phyloP scores from a whole-genome alignment of 1,284 basidiomycete genomes.

The Laetiporus sulphureus region DNA sequence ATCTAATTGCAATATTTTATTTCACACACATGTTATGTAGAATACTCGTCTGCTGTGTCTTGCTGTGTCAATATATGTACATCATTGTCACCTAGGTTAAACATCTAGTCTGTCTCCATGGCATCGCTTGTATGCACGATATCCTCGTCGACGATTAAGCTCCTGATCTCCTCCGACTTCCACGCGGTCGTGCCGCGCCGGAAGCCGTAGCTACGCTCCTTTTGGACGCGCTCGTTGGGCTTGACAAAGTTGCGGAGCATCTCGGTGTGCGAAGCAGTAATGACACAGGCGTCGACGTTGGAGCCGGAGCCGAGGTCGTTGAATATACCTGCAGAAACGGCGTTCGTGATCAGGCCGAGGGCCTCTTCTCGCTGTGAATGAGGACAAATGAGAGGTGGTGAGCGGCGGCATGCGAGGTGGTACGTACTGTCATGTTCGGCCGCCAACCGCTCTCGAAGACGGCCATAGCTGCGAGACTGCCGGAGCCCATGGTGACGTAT shows the following conservation, averaged over 20 bases:
- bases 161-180: slow-evolving; percentile 74
- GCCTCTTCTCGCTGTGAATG: slow-evolving; percentile 68
- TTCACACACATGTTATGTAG: too few species aligned
- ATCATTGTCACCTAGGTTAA: not conserved
- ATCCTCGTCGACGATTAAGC: slow-evolving; percentile 68
- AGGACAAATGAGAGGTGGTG: slow-evolving; percentile 2
- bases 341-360: slow-evolving; percentile 77
- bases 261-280: slow-evolving; percentile 78
- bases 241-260: slow-evolving; percentile 88
- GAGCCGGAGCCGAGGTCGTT: slow-evolving; percentile 98
- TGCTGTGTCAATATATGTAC: not conserved
- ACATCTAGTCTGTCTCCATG: slow-evolving; percentile 52
- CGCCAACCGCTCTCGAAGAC: slow-evolving; percentile 91
- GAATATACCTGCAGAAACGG: slow-evolving; percentile 95
- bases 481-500: slow-evolving; percentile 98
- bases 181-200: slow-evolving; percentile 83
- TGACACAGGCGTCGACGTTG: slow-evolving; percentile 96
- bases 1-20: slow-evolving; percentile 1
- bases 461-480: slow-evolving; percentile 95
- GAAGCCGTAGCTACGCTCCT: slow-evolving; percentile 85
- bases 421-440: slow-evolving; percentile 71
- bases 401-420: not conserved
- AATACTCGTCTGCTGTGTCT: too few species aligned
- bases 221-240: slow-evolving; percentile 84
- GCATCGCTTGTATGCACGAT: slow-evolving; percentile 51